Base-by-base conservation (phyloP, 768 basidiomycete species). In the Suillus tomentosus region DNA sequence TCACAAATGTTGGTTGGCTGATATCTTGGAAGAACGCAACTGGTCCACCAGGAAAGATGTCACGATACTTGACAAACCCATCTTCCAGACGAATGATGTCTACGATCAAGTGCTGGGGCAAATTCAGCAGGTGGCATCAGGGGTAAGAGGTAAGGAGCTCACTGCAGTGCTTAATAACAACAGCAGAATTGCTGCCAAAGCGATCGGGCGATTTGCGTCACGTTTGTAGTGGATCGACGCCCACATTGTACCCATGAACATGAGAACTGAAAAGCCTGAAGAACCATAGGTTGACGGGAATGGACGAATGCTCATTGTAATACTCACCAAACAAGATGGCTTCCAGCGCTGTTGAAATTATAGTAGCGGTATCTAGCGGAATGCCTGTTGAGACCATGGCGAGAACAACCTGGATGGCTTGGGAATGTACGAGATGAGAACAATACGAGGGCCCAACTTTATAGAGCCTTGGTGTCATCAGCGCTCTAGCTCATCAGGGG, bases 211-310 rank as follows among this genome's bases (percentile, higher is more conserved):
- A 56, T 71, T 66, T 24, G 69, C 37, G 0, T 37, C 7, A n/a
- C 58, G 68, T 31, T 60, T 50, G 5, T 37, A 37, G 8, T 47
- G 48, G 13, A 60, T 22, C 1, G 70, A 64, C 15, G 66, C 64
- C 63, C 68, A 70, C 14, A 74, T 31, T 3, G 71, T 73, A 3
- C 63, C 67, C 1, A 70, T 68, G 63, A 73, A 77, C 75, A 77
- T 71, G 27, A 74, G 62, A 3, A 73, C 22, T 31, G 74, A 75
- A 65, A 74, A 67, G 6, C 74, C 75, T 76, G 50, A 19, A 19
- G 31, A 34, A 34, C 31, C 31, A 4, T 19, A 19, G 31, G 17
- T 34, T 54, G 31, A 34, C 10, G 34, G 24, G n/a, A 3, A 45
- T 55, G 22, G 34, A 27, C 2, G 43, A 13, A 45, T 39, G 36